A percentile compares a stretch with the other conserved stretches of the same genome.
Evolutionary conservation across 768 basidiomycete species (phyloP).

Genomic region (Rhizopogon vinicolor): DNA sequence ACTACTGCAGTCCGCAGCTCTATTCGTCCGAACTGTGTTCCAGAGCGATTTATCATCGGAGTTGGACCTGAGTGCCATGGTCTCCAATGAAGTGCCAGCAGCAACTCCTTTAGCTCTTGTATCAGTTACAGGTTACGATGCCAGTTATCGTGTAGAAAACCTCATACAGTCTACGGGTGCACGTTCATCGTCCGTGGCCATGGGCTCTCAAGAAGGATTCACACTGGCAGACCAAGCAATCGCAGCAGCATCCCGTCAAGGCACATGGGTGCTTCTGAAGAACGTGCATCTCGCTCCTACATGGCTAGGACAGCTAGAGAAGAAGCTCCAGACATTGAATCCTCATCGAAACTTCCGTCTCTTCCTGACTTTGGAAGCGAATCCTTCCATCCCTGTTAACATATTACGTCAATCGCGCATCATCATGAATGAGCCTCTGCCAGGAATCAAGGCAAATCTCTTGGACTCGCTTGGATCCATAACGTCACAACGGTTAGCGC

Average conservation of each 20-base stretch:
- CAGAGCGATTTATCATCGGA: slow-evolving; percentile 73
- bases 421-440: slow-evolving; percentile 98
- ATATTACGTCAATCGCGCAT: slow-evolving; percentile 94
- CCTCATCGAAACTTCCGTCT: slow-evolving; percentile 91
- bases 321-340: slow-evolving; percentile 89
- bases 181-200: slow-evolving; percentile 86
- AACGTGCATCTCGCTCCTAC: slow-evolving; percentile 95
- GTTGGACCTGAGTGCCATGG: slow-evolving; percentile 75
- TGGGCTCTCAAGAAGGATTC: slow-evolving; percentile 99
- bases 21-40: slow-evolving; percentile 76
- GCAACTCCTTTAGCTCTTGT: slow-evolving; percentile 84
- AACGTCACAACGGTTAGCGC: slow-evolving; percentile 60
- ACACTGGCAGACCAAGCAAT: slow-evolving; percentile 95
- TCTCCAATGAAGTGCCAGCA: slow-evolving; percentile 73
- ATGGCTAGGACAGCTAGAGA: slow-evolving; percentile 95
- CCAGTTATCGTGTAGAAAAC: slow-evolving; percentile 93
- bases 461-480: slow-evolving; percentile 84
- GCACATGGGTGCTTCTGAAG: slow-evolving; percentile 95
- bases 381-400: slow-evolving; percentile 91
- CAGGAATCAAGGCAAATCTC: slow-evolving; percentile 94
- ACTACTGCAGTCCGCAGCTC: slow-evolving; percentile 74
- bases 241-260: slow-evolving; percentile 85
- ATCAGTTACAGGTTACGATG: slow-evolving; percentile 95
- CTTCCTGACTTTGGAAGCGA: slow-evolving; percentile 98
- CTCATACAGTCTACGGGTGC: slow-evolving; percentile 73